These are phyloP conservation scores for Kazachstania sp. DNA, from an alignment of 1,139 yeast genomes.

Conservation along the genomic window DNA sequence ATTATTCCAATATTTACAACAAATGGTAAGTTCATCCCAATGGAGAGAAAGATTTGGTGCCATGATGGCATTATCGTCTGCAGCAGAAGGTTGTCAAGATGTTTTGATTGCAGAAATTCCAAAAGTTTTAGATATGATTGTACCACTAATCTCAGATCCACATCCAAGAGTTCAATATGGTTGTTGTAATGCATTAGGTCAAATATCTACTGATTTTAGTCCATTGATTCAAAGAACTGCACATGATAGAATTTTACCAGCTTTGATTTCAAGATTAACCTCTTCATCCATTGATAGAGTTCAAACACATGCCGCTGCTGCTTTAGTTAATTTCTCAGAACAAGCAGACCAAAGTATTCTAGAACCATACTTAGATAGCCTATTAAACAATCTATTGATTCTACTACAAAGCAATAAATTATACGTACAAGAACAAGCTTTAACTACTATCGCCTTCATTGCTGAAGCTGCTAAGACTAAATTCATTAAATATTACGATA, in stretches of 20 bases:
- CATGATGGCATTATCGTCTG: slow-evolving; percentile 89
- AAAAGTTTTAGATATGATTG: slow-evolving; percentile 68
- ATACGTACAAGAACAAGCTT: slow-evolving; percentile 93
- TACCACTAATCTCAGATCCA: slow-evolving; percentile 71
- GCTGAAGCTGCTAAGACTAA: slow-evolving; percentile 96
- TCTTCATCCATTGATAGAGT: slow-evolving; percentile 74
- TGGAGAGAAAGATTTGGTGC: slow-evolving; percentile 99
- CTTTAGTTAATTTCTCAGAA: slow-evolving; percentile 89
- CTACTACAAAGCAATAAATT: slow-evolving; percentile 77
- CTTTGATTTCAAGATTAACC: slow-evolving; percentile 72
- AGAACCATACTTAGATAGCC: slow-evolving; percentile 81
- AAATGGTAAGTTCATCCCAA: slow-evolving; percentile 60
- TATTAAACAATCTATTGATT: slow-evolving; percentile 64
- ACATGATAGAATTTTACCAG: slow-evolving; percentile 75
- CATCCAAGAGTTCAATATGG: slow-evolving; percentile 97
- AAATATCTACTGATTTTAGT: slow-evolving; percentile 96
- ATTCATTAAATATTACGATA: slow-evolving; percentile 85
- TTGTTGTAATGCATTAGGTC: slow-evolving; percentile 93
- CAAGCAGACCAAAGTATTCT: slow-evolving; percentile 79
- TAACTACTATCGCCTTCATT: slow-evolving; percentile 92
- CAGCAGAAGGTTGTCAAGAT: slow-evolving; percentile 95
- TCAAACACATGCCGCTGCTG: slow-evolving; percentile 98
- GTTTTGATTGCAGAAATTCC: slow-evolving; percentile 77
- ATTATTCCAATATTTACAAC: slow-evolving; percentile 76
- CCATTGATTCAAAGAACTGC: slow-evolving; percentile 76